Conservation (phyloP, 2,329 filamentous ascomycete species). For the Amylocarpus encephaloides region DNA sequence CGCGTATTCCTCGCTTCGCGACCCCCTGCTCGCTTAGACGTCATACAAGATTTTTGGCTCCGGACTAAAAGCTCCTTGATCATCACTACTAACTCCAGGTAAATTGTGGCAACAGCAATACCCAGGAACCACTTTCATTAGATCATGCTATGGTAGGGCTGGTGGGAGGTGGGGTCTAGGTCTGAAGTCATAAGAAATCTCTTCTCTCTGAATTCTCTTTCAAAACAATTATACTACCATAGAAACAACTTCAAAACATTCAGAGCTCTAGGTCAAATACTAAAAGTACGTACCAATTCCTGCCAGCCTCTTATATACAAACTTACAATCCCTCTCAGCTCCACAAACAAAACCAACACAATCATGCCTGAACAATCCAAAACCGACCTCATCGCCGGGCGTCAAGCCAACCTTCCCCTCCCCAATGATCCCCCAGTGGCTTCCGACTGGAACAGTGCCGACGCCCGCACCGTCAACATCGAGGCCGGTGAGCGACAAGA, state of each 20-base stretch:
- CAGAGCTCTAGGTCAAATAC: too few species aligned
- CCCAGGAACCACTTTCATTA: background rate
- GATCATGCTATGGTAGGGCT: background rate
- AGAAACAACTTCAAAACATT: too few species aligned
- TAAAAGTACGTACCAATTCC: background rate
- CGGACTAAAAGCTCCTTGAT: slow-evolving; percentile 1
- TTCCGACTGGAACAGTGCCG: slow-evolving; percentile 73
- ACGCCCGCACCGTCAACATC: slow-evolving; percentile 62
- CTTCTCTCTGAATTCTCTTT: too few species aligned
- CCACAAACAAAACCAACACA: background rate
- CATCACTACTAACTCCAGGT: background rate
- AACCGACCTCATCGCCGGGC: slow-evolving; percentile 58
- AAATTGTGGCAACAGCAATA: background rate
- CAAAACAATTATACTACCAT: too few species aligned
- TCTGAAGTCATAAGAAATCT: too few species aligned
- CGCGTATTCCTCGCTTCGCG: too few species aligned
- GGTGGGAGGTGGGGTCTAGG: too few species aligned
- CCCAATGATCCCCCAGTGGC: slow-evolving; percentile 69
- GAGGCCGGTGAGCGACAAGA: slow-evolving; percentile 43
- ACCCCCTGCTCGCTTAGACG: background rate
- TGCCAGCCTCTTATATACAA: too few species aligned
- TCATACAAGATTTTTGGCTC: background rate
- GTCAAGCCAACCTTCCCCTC: slow-evolving; percentile 67
- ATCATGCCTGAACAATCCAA: slow-evolving; percentile 42
- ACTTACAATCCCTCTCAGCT: too few species aligned